These are phyloP conservation scores for Boletus edulis DNA, from an alignment of 768 basidiomycete genomes.

Conservation along the genomic window DNA sequence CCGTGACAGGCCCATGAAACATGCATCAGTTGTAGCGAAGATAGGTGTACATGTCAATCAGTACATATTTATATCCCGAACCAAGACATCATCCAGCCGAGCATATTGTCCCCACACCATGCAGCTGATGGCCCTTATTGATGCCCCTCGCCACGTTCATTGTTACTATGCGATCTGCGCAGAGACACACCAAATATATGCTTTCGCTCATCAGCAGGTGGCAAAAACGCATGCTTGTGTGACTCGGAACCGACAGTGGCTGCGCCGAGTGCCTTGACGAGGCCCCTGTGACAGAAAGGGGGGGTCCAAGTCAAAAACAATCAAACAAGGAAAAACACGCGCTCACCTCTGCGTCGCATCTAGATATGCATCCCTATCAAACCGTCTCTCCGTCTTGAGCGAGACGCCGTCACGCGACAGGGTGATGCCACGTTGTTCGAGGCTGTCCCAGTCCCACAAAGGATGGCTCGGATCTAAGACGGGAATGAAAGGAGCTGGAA, in stretches of 20 bases:
- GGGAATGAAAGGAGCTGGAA: conserved; percentile 12
- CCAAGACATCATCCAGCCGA: no score
- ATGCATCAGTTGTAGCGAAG: no score
- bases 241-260: conserved; percentile 36
- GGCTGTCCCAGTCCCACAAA: not conserved
- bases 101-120: no score
- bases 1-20: no score
- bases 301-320: not conserved
- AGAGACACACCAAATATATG: conserved; percentile 1
- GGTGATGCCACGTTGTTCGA: conserved; percentile 55
- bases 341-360: conserved; percentile 70
- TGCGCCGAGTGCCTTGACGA: conserved; percentile 51
- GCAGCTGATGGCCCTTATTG: no score
- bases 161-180: conserved; percentile 4
- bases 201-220: not conserved
- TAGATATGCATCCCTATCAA: conserved; percentile 63
- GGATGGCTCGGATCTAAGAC: not conserved
- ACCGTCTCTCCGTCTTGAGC: conserved; percentile 58
- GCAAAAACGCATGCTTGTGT: conserved; percentile 6
- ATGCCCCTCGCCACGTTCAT: not conserved
- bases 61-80: no score
- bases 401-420: conserved; percentile 61
- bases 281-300: conserved; percentile 31
- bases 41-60: no score
- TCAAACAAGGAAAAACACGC: not conserved